Base-by-base conservation (phyloP, 192 early-diverging fungal genomes). In the Backusella morwellensis region DNA sequence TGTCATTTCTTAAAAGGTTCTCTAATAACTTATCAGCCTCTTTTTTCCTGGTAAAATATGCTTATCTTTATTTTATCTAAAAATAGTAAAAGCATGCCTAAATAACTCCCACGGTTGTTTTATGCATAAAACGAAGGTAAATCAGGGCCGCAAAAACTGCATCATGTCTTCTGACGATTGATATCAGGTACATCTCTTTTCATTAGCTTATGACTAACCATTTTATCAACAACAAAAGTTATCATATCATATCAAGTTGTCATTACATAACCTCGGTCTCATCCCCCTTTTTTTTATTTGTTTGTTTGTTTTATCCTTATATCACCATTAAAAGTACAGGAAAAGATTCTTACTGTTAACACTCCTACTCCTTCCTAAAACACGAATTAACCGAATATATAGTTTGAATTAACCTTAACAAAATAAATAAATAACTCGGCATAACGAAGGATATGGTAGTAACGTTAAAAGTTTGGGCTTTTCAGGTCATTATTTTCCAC, bases 41-140 rank as follows among this genome's bases (percentile, higher is more conserved):
- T 44, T 44, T 44, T 44, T 40, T 12, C 42, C 42, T 4, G 42
- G 42, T 44, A 21, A 56, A 56, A 9, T 21, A 56, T 6, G 21
- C 4, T 56, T 23, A 56, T 56, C 52, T 54, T 2, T n/a, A 54
- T 54, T 7, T 21, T 54, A 54, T 54, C 54, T 56, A 56, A 56
- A 56, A 56, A 56, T 21, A 56, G 54, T 2, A 17, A 14, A 14
- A 44, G 15, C 42, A 56, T 56, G n/a, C 54, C 6, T 21, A n/a
- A 21, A 56, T 44, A 56, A 56, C 54, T 56, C 54, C 54, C 54
- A 56, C 54, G 54, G 54, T 21, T 56, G 54, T 56, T 56, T 56
- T 56, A 56, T 56, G 54, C 54, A 56, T 56, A 56, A 21, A 26
- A 56, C 19, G 4, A 21, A 56, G 19, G 54, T 11, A 56, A 56